Evolutionary conservation across 495 filamentous ascomycete species (phyloP).

Genomic region (Halenospora varia): DNA sequence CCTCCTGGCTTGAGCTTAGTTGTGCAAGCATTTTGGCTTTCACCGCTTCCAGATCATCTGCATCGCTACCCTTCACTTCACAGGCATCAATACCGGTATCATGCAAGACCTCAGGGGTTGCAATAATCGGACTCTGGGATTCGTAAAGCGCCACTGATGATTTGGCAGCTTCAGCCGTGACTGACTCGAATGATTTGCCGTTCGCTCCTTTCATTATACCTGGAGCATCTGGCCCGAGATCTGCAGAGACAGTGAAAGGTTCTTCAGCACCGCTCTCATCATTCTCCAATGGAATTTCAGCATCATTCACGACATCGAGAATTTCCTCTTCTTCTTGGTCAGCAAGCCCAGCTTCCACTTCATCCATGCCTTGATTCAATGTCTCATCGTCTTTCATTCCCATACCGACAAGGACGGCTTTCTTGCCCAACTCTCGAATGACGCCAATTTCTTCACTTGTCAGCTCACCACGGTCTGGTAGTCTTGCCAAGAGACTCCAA

Average conservation of each 20-base stretch:
- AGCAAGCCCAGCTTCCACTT: conserved; percentile 29
- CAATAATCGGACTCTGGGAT: too few relatives aligned
- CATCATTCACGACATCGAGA: conserved; percentile 21
- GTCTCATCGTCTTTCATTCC: conserved; percentile 21
- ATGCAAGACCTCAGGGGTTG: too few relatives aligned
- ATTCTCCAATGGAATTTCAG: conserved; percentile 24
- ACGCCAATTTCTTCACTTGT: conserved; percentile 51
- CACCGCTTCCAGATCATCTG: conserved; percentile 14
- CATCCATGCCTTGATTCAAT: conserved; percentile 22
- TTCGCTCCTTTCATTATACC: too few relatives aligned
- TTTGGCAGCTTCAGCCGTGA: too few relatives aligned
- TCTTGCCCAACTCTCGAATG: conserved; percentile 56
- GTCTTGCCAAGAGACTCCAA: conserved; percentile 56
- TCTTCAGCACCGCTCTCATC: conserved; percentile 9
- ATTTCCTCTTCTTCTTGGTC: conserved; percentile 24
- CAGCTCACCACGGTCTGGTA: conserved; percentile 54
- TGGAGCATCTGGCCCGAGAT: too few relatives aligned
- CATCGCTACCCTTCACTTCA: conserved; percentile 21
- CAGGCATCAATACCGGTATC: too few relatives aligned
- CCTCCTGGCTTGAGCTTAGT: conserved; percentile 37
- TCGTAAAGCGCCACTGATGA: too few relatives aligned
- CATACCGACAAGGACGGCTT: conserved; percentile 43
- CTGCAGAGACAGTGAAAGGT: too few relatives aligned
- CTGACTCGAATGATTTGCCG: too few relatives aligned
- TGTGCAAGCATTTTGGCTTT: conserved; percentile 47